phyloP scores from a whole-genome alignment of 148 eudicot genomes.

The Diospyros lotus region DNA sequence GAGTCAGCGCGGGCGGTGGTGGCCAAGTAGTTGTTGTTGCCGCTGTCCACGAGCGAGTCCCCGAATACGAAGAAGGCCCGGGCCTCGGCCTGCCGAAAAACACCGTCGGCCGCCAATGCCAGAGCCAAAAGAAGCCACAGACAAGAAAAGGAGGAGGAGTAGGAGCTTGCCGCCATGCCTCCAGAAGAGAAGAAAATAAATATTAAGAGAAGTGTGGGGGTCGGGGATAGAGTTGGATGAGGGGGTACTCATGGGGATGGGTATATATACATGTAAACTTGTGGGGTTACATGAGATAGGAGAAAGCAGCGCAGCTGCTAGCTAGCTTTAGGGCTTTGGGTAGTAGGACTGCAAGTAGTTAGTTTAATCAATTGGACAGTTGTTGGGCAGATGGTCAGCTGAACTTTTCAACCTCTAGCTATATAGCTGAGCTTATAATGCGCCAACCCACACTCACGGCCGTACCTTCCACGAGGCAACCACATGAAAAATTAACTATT shows the following conservation, averaged over 20 bases:
- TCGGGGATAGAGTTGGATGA: neutral
- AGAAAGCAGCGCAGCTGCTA: neutral
- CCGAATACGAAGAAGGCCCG: slow-evolving; percentile 24
- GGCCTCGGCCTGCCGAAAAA: slow-evolving; percentile 10
- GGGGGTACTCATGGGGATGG: neutral
- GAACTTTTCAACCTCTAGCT: neutral
- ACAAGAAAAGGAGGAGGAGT: neutral
- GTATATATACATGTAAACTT: neutral
- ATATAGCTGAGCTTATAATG: too few species aligned
- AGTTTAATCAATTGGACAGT: neutral
- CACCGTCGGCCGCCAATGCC: slow-evolving; percentile 4
- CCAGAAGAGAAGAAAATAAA: too few species aligned
- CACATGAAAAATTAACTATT: too few species aligned
- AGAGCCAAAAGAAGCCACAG: neutral
- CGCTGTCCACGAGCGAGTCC: slow-evolving; percentile 21
- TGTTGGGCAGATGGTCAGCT: neutral
- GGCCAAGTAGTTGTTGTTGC: slow-evolving; percentile 19
- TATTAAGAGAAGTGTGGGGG: too few species aligned
- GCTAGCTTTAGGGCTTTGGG: neutral
- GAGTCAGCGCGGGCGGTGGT: slow-evolving; percentile 24
- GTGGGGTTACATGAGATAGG: slow-evolving; percentile 9
- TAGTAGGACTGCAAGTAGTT: neutral
- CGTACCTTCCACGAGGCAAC: too few species aligned
- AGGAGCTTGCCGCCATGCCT: too few species aligned
- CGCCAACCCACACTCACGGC: too few species aligned